Evolutionary conservation across 2,329 filamentous ascomycete species (phyloP).

Genomic region (Albifimbria verrucaria): DNA sequence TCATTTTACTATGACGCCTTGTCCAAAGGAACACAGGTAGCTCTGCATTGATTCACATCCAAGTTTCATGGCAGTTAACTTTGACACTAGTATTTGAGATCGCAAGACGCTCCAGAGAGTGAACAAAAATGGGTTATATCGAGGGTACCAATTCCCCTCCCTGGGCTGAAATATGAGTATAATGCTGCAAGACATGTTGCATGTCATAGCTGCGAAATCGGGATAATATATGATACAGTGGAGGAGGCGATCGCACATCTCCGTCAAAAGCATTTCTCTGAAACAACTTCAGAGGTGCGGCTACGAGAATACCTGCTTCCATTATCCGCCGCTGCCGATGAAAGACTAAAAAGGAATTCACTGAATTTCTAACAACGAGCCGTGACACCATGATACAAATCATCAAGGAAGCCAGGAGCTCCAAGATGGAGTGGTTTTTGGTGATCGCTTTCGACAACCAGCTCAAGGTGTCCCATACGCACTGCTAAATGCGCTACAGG

Average conservation of each 20-base stretch:
- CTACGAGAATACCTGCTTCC: constrained; percentile 3
- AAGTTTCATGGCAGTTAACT: neutral
- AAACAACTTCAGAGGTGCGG: constrained; percentile 2
- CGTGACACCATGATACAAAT: constrained; percentile 1
- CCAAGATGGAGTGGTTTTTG: constrained; percentile 7
- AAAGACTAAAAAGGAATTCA: constrained; percentile 1
- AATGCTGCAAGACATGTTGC: neutral
- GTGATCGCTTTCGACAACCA: constrained; percentile 1
- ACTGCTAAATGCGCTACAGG: constrained; percentile 8
- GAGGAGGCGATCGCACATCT: constrained; percentile 4
- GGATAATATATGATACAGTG: neutral
- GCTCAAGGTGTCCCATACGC: constrained; percentile 7
- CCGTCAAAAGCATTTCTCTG: constrained; percentile 2
- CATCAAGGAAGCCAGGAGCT: constrained; percentile 2
- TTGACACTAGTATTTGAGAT: neutral
- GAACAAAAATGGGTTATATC: constrained; percentile 1
- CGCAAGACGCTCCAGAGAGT: neutral
- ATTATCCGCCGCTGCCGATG: neutral
- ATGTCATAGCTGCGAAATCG: neutral
- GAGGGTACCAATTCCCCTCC: neutral
- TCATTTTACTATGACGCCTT: constrained; percentile 2
- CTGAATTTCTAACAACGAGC: neutral
- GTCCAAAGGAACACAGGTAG: constrained; percentile 1
- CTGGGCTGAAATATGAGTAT: neutral
- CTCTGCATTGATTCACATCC: neutral